A percentile compares a stretch with the other conserved stretches of the same genome.
Evolutionary conservation across 2,329 filamentous ascomycete species (phyloP).

Genomic region (Stachybotrys elegans): DNA sequence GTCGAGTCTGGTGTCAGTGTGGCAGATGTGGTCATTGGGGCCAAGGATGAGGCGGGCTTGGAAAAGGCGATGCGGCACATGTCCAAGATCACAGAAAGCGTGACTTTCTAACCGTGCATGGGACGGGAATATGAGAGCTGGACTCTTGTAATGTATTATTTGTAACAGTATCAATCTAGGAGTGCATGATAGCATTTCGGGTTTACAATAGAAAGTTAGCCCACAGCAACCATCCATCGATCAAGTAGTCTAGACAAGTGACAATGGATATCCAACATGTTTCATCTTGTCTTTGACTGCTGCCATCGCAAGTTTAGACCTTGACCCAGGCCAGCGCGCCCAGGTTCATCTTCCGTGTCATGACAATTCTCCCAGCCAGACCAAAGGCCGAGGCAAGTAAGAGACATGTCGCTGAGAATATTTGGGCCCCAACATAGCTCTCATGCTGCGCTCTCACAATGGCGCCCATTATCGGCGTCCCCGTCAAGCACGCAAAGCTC

Average conservation of each 20-base stretch:
- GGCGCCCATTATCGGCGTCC: conserved; percentile 30
- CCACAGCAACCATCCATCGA: too few relatives aligned
- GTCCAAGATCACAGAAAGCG: conserved; percentile 19
- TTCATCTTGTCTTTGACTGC: too few relatives aligned
- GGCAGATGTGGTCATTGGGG: conserved; percentile 25
- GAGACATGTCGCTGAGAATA: conserved; percentile 12
- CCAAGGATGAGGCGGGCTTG: conserved; percentile 15
- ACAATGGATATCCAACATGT: too few relatives aligned
- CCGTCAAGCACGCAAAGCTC: conserved; percentile 35
- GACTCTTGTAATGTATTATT: too few relatives aligned
- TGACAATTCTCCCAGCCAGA: conserved; percentile 8
- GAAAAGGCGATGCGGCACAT: conserved; percentile 17
- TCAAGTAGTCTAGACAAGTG: too few relatives aligned
- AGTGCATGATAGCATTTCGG: too few relatives aligned
- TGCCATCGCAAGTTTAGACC: neutral
- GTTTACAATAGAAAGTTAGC: too few relatives aligned
- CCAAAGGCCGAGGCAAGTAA: conserved; percentile 11
- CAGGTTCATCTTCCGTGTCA: conserved; percentile 6
- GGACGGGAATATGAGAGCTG: too few relatives aligned
- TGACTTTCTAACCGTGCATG: conserved; percentile 18
- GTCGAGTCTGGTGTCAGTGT: conserved; percentile 17
- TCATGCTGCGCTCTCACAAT: conserved; percentile 19
- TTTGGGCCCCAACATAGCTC: conserved; percentile 16
- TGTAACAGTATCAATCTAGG: too few relatives aligned
- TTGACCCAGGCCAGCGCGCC: conserved; percentile 4